These are phyloP conservation scores for Xerocomellus amylosporus DNA, from an alignment of 768 basidiomycete genomes.

Conservation along the genomic window DNA sequence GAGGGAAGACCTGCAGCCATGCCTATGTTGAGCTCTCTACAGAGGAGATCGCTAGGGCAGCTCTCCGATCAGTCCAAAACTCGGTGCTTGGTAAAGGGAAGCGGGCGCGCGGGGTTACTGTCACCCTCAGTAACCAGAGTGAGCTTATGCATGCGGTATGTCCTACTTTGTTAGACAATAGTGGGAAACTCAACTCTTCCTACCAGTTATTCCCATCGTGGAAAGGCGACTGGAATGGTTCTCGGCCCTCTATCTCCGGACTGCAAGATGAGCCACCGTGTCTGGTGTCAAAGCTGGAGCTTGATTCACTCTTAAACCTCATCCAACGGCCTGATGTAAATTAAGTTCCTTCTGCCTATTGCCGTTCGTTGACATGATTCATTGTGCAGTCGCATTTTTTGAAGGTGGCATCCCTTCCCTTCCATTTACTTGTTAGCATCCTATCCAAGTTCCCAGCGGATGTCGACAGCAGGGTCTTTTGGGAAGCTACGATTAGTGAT, in stretches of 20 bases:
- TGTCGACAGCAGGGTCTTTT: slow-evolving; percentile 72
- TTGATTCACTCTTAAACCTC: slow-evolving; percentile 63
- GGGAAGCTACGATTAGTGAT: slow-evolving; percentile 62
- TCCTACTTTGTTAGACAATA: not conserved
- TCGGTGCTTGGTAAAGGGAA: slow-evolving; percentile 72
- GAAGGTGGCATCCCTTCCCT: slow-evolving; percentile 80
- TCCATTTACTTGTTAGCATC: slow-evolving; percentile 72
- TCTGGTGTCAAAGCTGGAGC: slow-evolving; percentile 63
- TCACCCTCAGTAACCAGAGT: slow-evolving; percentile 75
- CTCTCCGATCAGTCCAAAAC: slow-evolving; percentile 53
- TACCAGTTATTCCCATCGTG: slow-evolving; percentile 76
- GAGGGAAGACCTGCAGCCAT: slow-evolving; percentile 83
- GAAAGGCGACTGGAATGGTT: slow-evolving; percentile 71
- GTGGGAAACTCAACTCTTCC: not conserved
- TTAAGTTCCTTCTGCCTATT: slow-evolving; percentile 1
- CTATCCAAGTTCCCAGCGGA: slow-evolving; percentile 78
- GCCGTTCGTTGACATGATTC: slow-evolving; percentile 13
- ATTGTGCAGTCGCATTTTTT: slow-evolving; percentile 71
- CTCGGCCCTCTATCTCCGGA: slow-evolving; percentile 64
- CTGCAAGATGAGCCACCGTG: slow-evolving; percentile 58
- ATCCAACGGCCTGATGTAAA: slow-evolving; percentile 77
- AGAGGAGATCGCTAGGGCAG: slow-evolving; percentile 60
- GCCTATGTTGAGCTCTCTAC: slow-evolving; percentile 74
- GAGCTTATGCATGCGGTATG: slow-evolving; percentile 77
- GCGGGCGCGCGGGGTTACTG: slow-evolving; percentile 78